Evolutionary conservation across 2,329 filamentous ascomycete species (phyloP).

Genomic region (Aspergillus nomiae): DNA sequence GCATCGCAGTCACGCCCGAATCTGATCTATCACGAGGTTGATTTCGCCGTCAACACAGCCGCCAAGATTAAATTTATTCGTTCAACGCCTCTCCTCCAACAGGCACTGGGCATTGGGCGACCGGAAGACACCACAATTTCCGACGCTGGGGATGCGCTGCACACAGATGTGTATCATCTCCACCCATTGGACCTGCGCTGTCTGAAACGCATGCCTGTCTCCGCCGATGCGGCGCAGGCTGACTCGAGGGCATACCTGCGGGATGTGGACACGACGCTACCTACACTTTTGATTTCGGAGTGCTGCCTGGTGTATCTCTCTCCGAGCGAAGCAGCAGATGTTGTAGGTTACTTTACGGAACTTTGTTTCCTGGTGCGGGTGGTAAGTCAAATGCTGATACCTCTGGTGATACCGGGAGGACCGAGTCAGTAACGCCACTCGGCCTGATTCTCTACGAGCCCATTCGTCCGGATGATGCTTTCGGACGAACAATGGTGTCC

Average conservation of each 20-base stretch:
- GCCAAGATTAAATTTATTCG: slow-evolving; percentile 60
- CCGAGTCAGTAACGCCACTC: slow-evolving; percentile 44
- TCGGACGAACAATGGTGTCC: slow-evolving; percentile 87
- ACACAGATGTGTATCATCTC: slow-evolving; percentile 52
- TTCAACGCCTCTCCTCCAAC: slow-evolving; percentile 33
- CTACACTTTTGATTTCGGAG: slow-evolving; percentile 88
- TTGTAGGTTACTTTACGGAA: slow-evolving; percentile 67
- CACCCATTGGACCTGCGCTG: slow-evolving; percentile 72
- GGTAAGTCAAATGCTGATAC: not conserved
- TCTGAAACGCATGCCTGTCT: slow-evolving; percentile 37
- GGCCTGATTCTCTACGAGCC: slow-evolving; percentile 85
- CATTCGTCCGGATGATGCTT: slow-evolving; percentile 78
- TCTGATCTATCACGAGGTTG: slow-evolving; percentile 85
- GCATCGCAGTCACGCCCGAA: slow-evolving; percentile 46
- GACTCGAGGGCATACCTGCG: slow-evolving; percentile 30
- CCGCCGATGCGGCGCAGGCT: not conserved
- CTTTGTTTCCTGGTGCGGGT: slow-evolving; percentile 38
- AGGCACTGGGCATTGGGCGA: slow-evolving; percentile 31
- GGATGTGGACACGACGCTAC: slow-evolving; percentile 59
- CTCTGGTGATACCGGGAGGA: slow-evolving; percentile 23
- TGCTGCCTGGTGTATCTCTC: slow-evolving; percentile 92
- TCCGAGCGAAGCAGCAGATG: slow-evolving; percentile 61
- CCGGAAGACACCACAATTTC: slow-evolving; percentile 39
- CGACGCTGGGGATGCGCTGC: slow-evolving; percentile 43
- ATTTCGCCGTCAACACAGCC: slow-evolving; percentile 75